Base-by-base conservation (phyloP, 441 rosid genomes). In the Gossypium laxum region DNA sequence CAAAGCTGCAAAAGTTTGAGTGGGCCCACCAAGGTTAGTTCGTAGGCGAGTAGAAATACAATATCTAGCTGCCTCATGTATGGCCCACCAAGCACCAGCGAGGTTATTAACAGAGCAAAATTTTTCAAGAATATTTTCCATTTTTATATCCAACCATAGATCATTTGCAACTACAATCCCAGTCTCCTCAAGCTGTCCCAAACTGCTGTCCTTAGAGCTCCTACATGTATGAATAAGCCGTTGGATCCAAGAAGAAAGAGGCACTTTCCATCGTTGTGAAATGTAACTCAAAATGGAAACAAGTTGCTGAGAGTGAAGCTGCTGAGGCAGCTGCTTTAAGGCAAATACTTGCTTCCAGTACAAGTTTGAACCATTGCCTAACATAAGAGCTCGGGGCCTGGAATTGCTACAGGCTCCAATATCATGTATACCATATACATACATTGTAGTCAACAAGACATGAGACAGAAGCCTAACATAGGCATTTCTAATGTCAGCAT, bases 41-140 rank as follows among this genome's bases (percentile, higher is more conserved):
- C 99, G 87, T 69, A 94, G 91, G 64, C 99, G 97, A 15, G 86
- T 88, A 19, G 86, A 76, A 80, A 89, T 86, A 81, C 98, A 90
- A 79, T 85, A 94, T 83, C 96, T 87, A 70, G 99, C 97, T 48
- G 99, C 97, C 79, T 94, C 99, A 72, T 92, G 92, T 81, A 94
- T 81, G 83, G 98, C 99, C 99, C 99, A 94, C 97, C 96, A 94
- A 72, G 94, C 90, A 62, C 96, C 93, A 66, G 98, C 98, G 79
- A 92, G 77, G 78, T 88, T 84, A 83, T 90, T 89, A 63, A 89
- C 92, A 41, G 83, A 82, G 83, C 93, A 87, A 67, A 87, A 80
- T 75, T 84, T 90, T 83, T 92, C 91, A 41, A 94, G 85, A 80
- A 82, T 50, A 75, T 89, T 86, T 73, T 89, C 91, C 79, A 88